Conservation (phyloP, 495 filamentous ascomycete genomes). For the Lasiosphaeriaceae sp. region DNA sequence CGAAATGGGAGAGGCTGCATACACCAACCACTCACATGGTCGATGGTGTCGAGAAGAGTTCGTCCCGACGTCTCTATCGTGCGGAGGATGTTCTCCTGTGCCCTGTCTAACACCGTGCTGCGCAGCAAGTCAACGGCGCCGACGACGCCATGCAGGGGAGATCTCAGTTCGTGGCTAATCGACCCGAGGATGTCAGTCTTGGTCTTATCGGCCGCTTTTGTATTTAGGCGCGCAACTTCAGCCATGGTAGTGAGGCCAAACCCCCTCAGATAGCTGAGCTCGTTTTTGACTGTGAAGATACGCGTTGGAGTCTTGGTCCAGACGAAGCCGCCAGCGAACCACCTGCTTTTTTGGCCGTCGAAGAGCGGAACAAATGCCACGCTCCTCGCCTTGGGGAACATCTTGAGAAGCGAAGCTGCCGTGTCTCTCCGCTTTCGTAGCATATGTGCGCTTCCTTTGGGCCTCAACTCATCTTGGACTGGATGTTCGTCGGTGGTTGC, state of each 20-base stretch:
- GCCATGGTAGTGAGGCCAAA: slow-evolving; percentile 59
- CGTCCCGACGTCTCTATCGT: slow-evolving; percentile 70
- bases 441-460: background rate
- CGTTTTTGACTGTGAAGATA: slow-evolving; percentile 43
- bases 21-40: slow-evolving; percentile 63
- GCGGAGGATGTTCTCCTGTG: slow-evolving; percentile 60
- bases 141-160: slow-evolving; percentile 70
- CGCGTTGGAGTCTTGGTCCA: slow-evolving; percentile 51
- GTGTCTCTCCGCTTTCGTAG: slow-evolving; percentile 6
- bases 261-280: slow-evolving; percentile 40
- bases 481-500: background rate
- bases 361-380: slow-evolving; percentile 60
- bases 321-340: slow-evolving; percentile 63
- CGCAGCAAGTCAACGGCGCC: slow-evolving; percentile 66
- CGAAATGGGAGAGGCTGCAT: too few relatives aligned
- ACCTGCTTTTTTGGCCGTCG: slow-evolving; percentile 59
- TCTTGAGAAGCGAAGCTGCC: slow-evolving; percentile 16
- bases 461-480: background rate
- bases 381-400: slow-evolving; percentile 50
- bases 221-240: slow-evolving; percentile 48
- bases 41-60: slow-evolving; percentile 74
- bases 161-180: slow-evolving; percentile 73
- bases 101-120: slow-evolving; percentile 46
- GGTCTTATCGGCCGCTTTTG: slow-evolving; percentile 35
- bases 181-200: slow-evolving; percentile 69